These are phyloP conservation scores for Xylaria sp. DNA, from an alignment of 2,329 filamentous ascomycete species.

Conservation along the genomic window DNA sequence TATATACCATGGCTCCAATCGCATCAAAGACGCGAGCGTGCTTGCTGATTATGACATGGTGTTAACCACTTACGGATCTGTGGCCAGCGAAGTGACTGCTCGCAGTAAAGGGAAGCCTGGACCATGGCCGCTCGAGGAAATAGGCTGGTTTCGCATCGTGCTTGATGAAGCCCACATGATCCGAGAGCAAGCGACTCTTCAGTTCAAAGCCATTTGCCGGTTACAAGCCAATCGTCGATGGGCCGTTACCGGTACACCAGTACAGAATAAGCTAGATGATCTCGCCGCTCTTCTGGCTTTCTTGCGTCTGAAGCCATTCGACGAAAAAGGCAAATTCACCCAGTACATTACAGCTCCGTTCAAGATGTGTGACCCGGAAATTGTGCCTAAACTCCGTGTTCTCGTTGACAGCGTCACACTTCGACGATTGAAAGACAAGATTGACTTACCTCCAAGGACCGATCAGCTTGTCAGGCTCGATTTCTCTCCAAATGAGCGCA, in stretches of 20 bases:
- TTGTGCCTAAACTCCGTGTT: constrained; percentile 84
- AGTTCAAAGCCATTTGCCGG: constrained; percentile 85
- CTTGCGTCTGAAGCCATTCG: constrained; percentile 84
- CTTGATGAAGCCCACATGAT: constrained; percentile 96
- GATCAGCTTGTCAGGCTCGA: constrained; percentile 79
- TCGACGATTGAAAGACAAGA: constrained; percentile 89
- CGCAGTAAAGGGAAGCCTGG: constrained; percentile 70
- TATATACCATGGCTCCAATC: constrained; percentile 85
- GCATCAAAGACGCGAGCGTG: constrained; percentile 73
- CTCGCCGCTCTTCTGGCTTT: constrained; percentile 88
- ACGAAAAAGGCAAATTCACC: constrained; percentile 78
- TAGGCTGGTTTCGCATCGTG: constrained; percentile 93
- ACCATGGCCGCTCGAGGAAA: constrained; percentile 73
- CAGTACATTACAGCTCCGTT: constrained; percentile 86
- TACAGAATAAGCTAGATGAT: constrained; percentile 93
- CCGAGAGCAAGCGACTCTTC: constrained; percentile 81
- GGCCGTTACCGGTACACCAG: constrained; percentile 96
- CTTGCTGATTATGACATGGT: constrained; percentile 83
- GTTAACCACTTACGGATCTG: constrained; percentile 91
- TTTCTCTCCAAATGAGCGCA: constrained; percentile 78
- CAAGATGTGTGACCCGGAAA: constrained; percentile 84
- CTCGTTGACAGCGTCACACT: constrained; percentile 95
- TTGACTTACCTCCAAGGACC: constrained; percentile 78
- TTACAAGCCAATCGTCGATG: constrained; percentile 85
- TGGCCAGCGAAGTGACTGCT: constrained; percentile 79